Conservation (phyloP, 2,329 filamentous ascomycete genomes). For the Waltergamsia citrina region DNA sequence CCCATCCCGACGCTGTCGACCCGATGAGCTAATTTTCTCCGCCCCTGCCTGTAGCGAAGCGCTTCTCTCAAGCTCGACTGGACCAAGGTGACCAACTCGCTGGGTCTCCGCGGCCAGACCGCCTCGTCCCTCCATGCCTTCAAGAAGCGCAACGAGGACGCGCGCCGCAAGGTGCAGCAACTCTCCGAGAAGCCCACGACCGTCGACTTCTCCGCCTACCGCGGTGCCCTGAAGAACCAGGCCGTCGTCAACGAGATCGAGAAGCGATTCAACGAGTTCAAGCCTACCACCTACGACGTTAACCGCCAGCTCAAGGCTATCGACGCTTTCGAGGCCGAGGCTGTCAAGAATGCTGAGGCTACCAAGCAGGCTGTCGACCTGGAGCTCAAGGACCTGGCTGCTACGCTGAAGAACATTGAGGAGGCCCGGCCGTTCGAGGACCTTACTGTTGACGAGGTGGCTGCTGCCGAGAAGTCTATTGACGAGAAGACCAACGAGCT, state of each 20-base stretch:
- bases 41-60: conserved; percentile 61
- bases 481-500: conserved; percentile 93
- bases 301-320: conserved; percentile 93
- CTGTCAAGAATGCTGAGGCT: conserved; percentile 90
- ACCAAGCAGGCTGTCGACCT: conserved; percentile 95
- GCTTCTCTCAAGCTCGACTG: conserved; percentile 99
- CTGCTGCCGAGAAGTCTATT: conserved; percentile 87
- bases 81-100: conserved; percentile 86
- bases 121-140: conserved; percentile 85
- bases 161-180: conserved; percentile 80
- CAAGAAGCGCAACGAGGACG: conserved; percentile 99
- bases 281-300: conserved; percentile 89
- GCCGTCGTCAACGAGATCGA: conserved; percentile 94
- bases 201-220: conserved; percentile 93
- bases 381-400: conserved; percentile 87
- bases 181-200: conserved; percentile 77
- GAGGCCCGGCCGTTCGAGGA: conserved; percentile 91
- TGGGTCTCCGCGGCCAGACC: conserved; percentile 93
- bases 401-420: conserved; percentile 96
- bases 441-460: conserved; percentile 96
- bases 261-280: conserved; percentile 86
- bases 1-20: not conserved
- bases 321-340: conserved; percentile 94
- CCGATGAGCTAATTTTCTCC: conserved; percentile 45
- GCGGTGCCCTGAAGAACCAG: conserved; percentile 87